Conservation (phyloP, 495 filamentous ascomycete species). For the Pyrenula aspistea region DNA sequence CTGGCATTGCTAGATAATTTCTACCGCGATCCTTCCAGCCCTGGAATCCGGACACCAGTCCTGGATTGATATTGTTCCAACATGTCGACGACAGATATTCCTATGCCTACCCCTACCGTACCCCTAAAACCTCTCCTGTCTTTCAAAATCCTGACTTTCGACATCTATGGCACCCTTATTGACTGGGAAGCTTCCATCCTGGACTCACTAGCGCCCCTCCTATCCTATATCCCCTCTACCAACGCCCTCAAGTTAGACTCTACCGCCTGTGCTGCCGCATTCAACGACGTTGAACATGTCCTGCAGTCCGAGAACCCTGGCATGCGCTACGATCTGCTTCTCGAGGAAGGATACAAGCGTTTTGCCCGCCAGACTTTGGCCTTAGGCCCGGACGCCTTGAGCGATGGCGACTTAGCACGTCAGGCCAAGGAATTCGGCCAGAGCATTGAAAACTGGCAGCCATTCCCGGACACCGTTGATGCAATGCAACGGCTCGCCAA, state of each 20-base stretch:
- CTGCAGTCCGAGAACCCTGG: constrained; percentile 37
- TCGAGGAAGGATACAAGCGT: constrained; percentile 33
- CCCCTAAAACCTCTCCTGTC: background rate
- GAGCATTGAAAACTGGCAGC: constrained; percentile 46
- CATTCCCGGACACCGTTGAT: constrained; percentile 53
- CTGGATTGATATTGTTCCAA: too few species aligned
- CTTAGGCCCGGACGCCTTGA: constrained; percentile 23
- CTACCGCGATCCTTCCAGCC: too few species aligned
- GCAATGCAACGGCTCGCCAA: constrained; percentile 42
- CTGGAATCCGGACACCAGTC: too few species aligned
- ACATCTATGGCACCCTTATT: constrained; percentile 74
- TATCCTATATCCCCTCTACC: constrained; percentile 22
- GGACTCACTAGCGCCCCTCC: constrained; percentile 26
- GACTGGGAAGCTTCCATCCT: constrained; percentile 54
- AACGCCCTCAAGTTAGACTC: constrained; percentile 27
- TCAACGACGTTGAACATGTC: constrained; percentile 26
- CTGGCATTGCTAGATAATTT: too few species aligned
- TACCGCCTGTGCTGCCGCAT: constrained; percentile 14
- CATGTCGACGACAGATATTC: too few species aligned
- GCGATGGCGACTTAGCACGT: constrained; percentile 11
- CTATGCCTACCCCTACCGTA: background rate
- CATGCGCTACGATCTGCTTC: constrained; percentile 45
- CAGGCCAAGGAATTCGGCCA: constrained; percentile 33
- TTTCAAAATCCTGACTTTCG: constrained; percentile 47
- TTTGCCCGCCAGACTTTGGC: constrained; percentile 21